Evolutionary conservation across 306 rosid species (phyloP).

Genomic region (Vigna radiata): DNA sequence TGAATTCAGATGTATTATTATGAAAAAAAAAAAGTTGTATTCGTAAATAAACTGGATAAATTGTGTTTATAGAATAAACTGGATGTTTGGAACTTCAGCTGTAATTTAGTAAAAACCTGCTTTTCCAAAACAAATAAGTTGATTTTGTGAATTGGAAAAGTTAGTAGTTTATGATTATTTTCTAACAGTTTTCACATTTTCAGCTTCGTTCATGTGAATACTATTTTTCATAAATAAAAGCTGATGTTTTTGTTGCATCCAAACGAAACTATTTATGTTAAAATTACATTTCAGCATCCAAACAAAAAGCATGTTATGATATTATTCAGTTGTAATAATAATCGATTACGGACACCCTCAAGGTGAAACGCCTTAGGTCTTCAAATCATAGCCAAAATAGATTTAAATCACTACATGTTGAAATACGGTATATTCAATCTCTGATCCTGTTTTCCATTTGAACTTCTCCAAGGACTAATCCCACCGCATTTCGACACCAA

Average conservation of each 20-base stretch:
- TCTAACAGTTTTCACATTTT: too few species aligned
- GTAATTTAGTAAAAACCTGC: too few species aligned
- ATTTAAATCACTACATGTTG: background rate
- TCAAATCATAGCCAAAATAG: background rate
- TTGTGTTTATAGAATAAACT: too few species aligned
- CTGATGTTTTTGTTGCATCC: background rate
- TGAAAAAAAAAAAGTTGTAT: too few species aligned
- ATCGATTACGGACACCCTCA: background rate
- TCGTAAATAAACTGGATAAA: too few species aligned
- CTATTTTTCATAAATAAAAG: background rate
- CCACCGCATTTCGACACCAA: background rate
- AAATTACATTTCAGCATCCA: background rate
- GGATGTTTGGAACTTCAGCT: background rate
- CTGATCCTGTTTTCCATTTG: background rate
- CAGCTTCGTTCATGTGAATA: too few species aligned
- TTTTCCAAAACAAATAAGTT: too few species aligned
- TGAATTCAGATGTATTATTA: too few species aligned
- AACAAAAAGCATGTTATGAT: background rate
- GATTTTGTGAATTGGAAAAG: background rate
- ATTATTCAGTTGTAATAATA: background rate
- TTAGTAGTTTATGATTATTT: background rate
- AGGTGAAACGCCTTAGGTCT: background rate
- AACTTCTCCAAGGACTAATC: background rate
- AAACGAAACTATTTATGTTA: too few species aligned
- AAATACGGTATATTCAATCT: background rate